These are phyloP conservation scores for Phytopythium montanum DNA, from an alignment of 352 stramenopile genomes.

Conservation along the genomic window DNA sequence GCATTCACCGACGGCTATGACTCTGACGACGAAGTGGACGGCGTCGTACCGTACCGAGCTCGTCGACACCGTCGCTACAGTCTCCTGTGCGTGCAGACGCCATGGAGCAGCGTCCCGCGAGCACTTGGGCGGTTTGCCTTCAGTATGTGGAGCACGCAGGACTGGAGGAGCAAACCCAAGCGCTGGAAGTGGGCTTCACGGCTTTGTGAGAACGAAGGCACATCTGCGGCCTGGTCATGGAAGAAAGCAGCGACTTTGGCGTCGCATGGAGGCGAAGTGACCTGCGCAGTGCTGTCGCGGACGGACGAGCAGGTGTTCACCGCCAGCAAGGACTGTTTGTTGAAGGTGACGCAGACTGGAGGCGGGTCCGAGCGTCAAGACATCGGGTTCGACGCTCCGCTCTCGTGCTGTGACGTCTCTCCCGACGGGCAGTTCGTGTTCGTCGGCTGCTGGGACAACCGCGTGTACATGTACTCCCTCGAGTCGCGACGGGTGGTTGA, in stretches of 20 bases:
- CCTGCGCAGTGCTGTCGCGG: slow-evolving; percentile 51
- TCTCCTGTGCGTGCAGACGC: slow-evolving; percentile 42
- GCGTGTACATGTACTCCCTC: slow-evolving; percentile 72
- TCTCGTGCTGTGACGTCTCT: slow-evolving; percentile 73
- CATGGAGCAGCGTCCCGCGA: slow-evolving; percentile 29
- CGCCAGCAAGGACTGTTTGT: slow-evolving; percentile 61
- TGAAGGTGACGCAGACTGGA: slow-evolving; percentile 45
- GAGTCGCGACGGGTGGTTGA: slow-evolving; percentile 52
- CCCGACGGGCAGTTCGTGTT: slow-evolving; percentile 58
- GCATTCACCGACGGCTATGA: slow-evolving; percentile 27
- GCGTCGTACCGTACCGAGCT: slow-evolving; percentile 4
- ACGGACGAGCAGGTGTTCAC: slow-evolving; percentile 50
- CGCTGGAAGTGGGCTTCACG: slow-evolving; percentile 54
- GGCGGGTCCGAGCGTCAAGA: slow-evolving; percentile 26
- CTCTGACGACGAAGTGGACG: slow-evolving; percentile 24
- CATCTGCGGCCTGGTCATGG: slow-evolving; percentile 42
- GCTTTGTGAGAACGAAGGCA: slow-evolving; percentile 28
- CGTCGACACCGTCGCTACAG: slow-evolving; percentile 17
- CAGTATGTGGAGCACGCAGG: slow-evolving; percentile 17
- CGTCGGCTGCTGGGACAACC: slow-evolving; percentile 71
- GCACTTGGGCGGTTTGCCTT: slow-evolving; percentile 1
- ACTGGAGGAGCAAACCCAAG: slow-evolving; percentile 44
- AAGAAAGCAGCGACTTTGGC: slow-evolving; percentile 30
- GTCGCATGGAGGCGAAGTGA: slow-evolving; percentile 63
- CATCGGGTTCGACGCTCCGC: slow-evolving; percentile 26